Evolutionary conservation across 768 basidiomycete species (phyloP).

Genomic region (Gloeostereum incarnatum): DNA sequence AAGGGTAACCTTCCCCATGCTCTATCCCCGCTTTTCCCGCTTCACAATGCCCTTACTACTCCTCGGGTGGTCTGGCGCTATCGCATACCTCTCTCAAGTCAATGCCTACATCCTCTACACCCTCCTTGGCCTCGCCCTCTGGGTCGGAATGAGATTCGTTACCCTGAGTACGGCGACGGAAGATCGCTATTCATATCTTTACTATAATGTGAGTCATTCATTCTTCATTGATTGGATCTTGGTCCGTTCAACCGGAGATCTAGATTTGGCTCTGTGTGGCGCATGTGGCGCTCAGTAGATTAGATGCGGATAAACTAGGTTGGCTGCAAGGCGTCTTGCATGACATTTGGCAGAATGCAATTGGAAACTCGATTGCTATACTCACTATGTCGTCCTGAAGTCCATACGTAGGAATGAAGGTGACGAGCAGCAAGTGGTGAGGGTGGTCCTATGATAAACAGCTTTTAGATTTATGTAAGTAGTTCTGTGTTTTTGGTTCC

Average conservation of each 20-base stretch:
- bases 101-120: background rate
- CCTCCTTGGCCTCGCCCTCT: background rate
- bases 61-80: background rate
- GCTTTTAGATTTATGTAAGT: no score
- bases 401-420: no score
- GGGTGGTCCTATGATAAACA: no score
- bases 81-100: background rate
- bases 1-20: slow-evolving; percentile 33
- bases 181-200: background rate
- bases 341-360: no score
- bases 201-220: background rate
- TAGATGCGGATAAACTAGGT: no score
- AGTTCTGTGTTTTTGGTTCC: no score
- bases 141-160: background rate
- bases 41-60: background rate
- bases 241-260: background rate
- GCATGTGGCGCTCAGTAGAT: background rate
- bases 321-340: no score
- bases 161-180: background rate
- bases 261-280: background rate
- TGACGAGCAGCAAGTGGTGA: no score
- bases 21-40: slow-evolving; percentile 26
- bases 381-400: no score
- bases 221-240: background rate
- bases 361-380: no score